Percentiles rank a stretch among this genome's conserved stretches.
These are phyloP conservation scores for Acorus calamus DNA, from an alignment of 106 monocot genomes.

Conservation along the genomic window DNA sequence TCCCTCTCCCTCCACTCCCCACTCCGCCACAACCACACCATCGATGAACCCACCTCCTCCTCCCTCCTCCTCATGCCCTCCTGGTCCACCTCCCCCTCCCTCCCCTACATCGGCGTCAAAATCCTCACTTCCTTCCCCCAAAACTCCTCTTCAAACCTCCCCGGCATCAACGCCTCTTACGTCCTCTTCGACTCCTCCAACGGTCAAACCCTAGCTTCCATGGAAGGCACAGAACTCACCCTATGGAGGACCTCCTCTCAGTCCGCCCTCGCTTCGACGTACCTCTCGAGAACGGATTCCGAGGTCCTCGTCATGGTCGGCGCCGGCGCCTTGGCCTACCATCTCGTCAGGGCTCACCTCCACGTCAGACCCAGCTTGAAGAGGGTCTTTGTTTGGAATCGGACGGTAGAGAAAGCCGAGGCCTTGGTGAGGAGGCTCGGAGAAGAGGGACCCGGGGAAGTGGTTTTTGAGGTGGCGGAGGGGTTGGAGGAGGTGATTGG, in stretches of 20 bases:
- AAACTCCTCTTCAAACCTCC: conserved; percentile 32
- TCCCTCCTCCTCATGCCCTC: conserved; percentile 88
- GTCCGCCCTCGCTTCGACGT: conserved; percentile 49
- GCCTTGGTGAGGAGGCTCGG: conserved; percentile 18
- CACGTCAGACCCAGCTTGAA: conserved; percentile 34
- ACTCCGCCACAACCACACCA: conserved; percentile 10
- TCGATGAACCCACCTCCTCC: conserved; percentile 32
- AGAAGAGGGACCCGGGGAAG: background rate
- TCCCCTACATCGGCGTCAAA: conserved; percentile 83
- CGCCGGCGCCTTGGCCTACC: conserved; percentile 49
- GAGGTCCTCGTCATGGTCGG: conserved; percentile 48
- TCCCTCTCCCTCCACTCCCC: conserved; percentile 10
- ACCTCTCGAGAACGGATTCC: conserved; percentile 29
- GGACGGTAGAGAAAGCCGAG: conserved; percentile 28
- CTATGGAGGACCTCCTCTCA: conserved; percentile 63
- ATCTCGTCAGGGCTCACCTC: conserved; percentile 54
- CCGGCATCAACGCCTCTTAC: conserved; percentile 46
- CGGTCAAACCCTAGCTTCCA: conserved; percentile 41
- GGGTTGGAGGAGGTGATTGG: conserved; percentile 36
- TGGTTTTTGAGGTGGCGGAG: conserved; percentile 31
- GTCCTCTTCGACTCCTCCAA: conserved; percentile 45
- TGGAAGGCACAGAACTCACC: conserved; percentile 60
- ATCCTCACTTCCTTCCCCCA: conserved; percentile 64
- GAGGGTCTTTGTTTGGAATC: conserved; percentile 71
- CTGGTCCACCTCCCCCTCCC: conserved; percentile 43